Evolutionary conservation across 768 basidiomycete genomes (phyloP).

Genomic region (Tricholoma sp.): DNA sequence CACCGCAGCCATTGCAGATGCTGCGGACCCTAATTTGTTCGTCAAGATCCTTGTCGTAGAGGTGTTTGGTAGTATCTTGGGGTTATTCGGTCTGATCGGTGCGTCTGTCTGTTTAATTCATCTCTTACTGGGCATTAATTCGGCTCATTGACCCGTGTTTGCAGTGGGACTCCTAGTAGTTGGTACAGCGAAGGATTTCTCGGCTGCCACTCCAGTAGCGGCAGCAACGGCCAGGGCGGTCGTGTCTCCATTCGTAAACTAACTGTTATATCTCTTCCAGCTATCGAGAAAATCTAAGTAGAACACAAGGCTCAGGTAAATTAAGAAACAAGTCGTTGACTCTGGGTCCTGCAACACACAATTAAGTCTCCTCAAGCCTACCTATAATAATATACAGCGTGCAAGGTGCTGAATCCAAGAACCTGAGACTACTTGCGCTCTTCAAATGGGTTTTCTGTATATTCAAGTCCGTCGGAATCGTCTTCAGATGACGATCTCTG

Average conservation of each 20-base stretch:
- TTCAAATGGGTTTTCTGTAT: slow-evolving; percentile 73
- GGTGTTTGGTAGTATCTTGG: slow-evolving; percentile 88
- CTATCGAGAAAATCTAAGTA: not conserved
- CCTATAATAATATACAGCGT: not conserved
- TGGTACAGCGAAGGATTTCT: slow-evolving; percentile 57
- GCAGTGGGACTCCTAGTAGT: slow-evolving; percentile 82
- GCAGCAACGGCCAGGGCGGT: slow-evolving; percentile 27
- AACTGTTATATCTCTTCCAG: slow-evolving; percentile 4
- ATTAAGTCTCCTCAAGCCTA: no score
- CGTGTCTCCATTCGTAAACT: slow-evolving; percentile 36
- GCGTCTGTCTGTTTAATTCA: slow-evolving; percentile 23
- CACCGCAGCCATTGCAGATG: slow-evolving; percentile 92
- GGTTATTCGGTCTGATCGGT: slow-evolving; percentile 92
- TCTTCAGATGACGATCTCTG: slow-evolving; percentile 23
- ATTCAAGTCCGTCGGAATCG: slow-evolving; percentile 59
- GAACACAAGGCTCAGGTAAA: not conserved
- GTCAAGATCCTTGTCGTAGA: slow-evolving; percentile 97
- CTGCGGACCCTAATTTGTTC: slow-evolving; percentile 90
- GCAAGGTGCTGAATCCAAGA: not conserved
- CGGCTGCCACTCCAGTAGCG: slow-evolving; percentile 28
- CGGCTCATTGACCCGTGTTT: not conserved
- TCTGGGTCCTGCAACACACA: not conserved
- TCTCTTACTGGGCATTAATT: not conserved
- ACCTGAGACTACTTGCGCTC: slow-evolving; percentile 26
- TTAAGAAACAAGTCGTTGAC: not conserved